Base-by-base conservation (phyloP, 108 stramenopile genomes). In the Ochromonas danica region DNA sequence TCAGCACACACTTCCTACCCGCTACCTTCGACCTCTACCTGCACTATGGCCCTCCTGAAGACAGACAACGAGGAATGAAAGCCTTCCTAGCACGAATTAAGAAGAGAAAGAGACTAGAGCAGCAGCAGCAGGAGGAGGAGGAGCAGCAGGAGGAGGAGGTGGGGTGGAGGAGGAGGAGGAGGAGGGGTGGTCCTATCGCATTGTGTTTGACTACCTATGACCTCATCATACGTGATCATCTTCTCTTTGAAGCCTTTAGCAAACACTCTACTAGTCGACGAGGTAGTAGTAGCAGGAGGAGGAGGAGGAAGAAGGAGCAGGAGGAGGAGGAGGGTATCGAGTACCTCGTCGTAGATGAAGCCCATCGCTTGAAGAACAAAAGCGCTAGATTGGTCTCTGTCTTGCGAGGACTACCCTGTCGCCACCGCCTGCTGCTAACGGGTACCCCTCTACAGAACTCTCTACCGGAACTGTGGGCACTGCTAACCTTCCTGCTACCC, bases 1-100 rank as follows among this genome's bases (percentile, higher is more conserved):
- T 93, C 62, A n/a, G n/a, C n/a, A 27, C 79, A 30, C 84, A 89
- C 30, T 92, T 88, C 74, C 91, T 92, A 38, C 39, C 67, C 67
- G 22, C 10, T 70, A 31, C 10, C 14, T 40, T 70, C 22, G 67
- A 70, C 33, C 17, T 70, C 36, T 70, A 70, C 33, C 17, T 40
- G 39, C 67, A 70, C 67, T 40, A 40, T 31, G 67, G 67, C 14
- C 22, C 36, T 10, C 10, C 10, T 10, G 22, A 70, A 70, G 67
- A 70, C 14, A 51, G 63, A 10, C 72, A 78, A 28, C 27, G 74
- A 17, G 45, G 91, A 22, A 90, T 95, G 51, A 36, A 61, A 62
- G 79, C 88, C 14, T 82, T 89, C 41, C 77, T 86, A 61, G 77
- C 89, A 17, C 81, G 79, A 6, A 90, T 89, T 0, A 71, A 71